phyloP scores from a whole-genome alignment of 139 green algal species.

The Chlamydomonas eustigma region DNA sequence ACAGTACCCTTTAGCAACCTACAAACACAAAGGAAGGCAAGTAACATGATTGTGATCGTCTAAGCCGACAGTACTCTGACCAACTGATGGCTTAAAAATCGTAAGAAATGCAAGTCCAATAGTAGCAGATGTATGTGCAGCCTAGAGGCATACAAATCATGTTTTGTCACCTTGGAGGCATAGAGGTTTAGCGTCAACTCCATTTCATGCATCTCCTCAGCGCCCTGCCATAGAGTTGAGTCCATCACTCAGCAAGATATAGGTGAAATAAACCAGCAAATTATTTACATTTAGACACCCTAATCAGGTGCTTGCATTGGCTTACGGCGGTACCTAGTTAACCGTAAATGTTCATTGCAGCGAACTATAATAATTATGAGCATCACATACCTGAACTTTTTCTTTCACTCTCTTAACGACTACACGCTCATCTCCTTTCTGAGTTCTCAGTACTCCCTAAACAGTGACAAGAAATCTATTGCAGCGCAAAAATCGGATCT shows the following conservation, averaged over 20 bases:
- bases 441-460: neutral
- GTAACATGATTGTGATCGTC: no score
- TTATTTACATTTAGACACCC: neutral
- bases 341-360: neutral
- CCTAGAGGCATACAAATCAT: no score
- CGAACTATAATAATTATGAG: neutral
- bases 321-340: neutral
- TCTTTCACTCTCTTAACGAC: slow-evolving; percentile 16
- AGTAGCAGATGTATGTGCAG: slow-evolving; percentile 73
- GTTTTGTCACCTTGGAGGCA: slow-evolving; percentile 46
- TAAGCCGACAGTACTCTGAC: no score
- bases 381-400: slow-evolving; percentile 7
- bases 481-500: neutral
- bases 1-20: slow-evolving; percentile 42
- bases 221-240: slow-evolving; percentile 41
- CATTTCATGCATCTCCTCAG: slow-evolving; percentile 70
- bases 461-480: neutral
- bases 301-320: neutral
- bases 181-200: slow-evolving; percentile 84
- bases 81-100: no score
- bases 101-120: no score
- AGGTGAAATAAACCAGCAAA: neutral
- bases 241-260: no score
- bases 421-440: slow-evolving; percentile 9
- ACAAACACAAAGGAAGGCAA: no score